Conservation (phyloP, 208 protist genomes). For the Crithidia brevicula region DNA sequence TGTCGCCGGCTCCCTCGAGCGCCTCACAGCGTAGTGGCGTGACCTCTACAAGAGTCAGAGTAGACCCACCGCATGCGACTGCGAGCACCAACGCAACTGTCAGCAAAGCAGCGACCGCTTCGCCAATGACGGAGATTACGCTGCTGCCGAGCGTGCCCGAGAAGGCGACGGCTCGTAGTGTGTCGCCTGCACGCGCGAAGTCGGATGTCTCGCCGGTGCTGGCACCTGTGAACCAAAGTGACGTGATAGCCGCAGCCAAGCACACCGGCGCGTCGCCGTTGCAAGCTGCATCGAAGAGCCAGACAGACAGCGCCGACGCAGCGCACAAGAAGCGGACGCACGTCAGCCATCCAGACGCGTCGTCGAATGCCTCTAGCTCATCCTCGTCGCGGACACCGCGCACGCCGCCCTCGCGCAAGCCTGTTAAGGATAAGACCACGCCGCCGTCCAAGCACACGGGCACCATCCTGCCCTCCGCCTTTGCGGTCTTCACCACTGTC, state of each 20-base stretch:
- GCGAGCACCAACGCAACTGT: not conserved
- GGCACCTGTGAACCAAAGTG: not conserved
- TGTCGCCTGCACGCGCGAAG: not conserved
- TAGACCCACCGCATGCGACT: no score
- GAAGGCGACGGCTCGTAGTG: not conserved
- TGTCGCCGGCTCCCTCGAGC: not conserved
- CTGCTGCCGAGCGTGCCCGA: constrained; percentile 4
- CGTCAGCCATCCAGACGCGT: not conserved
- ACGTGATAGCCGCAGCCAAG: not conserved
- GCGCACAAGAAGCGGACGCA: not conserved
- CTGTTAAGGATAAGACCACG: not conserved
- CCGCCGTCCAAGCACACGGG: not conserved
- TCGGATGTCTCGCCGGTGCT: not conserved
- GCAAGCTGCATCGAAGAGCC: not conserved
- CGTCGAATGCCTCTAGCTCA: not conserved
- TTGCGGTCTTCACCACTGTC: not conserved
- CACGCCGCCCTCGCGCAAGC: not conserved
- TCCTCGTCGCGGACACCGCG: not conserved
- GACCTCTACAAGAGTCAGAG: no score
- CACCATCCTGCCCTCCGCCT: not conserved
- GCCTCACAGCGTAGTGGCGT: no score
- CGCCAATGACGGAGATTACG: not conserved
- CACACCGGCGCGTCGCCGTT: not conserved
- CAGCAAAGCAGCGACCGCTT: not conserved
- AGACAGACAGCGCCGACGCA: not conserved